Evolutionary conservation across 371 early-diverging fungal species (phyloP), one percentile per base, ranked within the genome.

Genomic region (Vairimorpha necatrix): DNA sequence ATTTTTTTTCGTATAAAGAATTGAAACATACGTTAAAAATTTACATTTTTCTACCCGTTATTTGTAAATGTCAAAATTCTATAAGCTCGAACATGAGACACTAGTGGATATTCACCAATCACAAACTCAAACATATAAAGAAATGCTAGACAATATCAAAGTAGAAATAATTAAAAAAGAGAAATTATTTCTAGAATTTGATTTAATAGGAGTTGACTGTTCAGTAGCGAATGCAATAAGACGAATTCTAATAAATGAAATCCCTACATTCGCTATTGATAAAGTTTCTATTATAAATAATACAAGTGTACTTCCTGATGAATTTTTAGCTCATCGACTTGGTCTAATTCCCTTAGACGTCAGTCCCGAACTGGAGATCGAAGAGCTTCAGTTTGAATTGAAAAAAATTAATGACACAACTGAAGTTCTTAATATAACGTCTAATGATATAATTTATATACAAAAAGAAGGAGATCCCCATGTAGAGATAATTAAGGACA

Each of bases 231-330:
- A 99, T 86, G 89, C 96, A 7, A 85, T 99, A 34, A 88, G 99
- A 71, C 88, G 99, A 75, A 89, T 91, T 30, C 92, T 97, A 89
- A 90, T 95, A 71, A 90, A 94, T 14, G 98, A 99, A 83, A 94
- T 98, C 32, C 95, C 97, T 3, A 96, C 96, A 9, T 90, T 97
- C 87, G 95, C 98, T n/a, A 94, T 99, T 67, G 97, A 97, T 78
- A 88, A 95, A 86, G 94, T 97, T 18, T 91, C 94, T 84, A 89
- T 97, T 75, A 90, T 91, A 69, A 87, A 89, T 22, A 99, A 99
- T 86, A 90, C 93, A 48, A 91, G 95, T 0, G 93, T 94, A 1
- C 88, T 99, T 28, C 91, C 95, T 11, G 98, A 99, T 86, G 99
- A 99, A 84, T 93, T 94, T 82, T 86, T 97, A 75, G 93, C 96